These are phyloP conservation scores for Trichoderma semiorbis DNA, from an alignment of 2,329 filamentous ascomycete species.

Conservation along the genomic window DNA sequence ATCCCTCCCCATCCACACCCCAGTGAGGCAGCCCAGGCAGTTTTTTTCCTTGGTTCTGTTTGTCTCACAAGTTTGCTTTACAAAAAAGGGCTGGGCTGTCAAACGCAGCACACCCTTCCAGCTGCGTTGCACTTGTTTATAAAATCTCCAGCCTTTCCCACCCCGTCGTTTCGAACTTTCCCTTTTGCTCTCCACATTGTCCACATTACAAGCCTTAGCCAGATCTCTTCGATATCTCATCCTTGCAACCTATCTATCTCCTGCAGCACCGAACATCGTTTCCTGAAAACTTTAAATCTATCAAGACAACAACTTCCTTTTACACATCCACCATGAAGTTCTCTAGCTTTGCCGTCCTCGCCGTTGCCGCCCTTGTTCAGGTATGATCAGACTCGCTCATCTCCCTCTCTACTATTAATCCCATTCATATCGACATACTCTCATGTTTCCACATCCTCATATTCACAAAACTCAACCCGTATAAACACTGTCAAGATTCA, in stretches of 20 bases:
- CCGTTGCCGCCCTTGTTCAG: constrained; percentile 32
- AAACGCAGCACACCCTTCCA: not conserved
- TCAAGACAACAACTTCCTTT: not conserved
- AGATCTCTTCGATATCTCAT: not conserved
- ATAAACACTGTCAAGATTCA: not conserved
- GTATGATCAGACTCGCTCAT: constrained; percentile 22
- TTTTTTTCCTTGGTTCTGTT: not conserved
- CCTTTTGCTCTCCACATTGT: not conserved
- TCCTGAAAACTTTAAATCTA: not conserved
- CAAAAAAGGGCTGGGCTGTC: not conserved
- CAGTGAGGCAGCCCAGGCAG: not conserved
- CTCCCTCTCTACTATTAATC: not conserved
- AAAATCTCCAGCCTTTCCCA: not conserved
- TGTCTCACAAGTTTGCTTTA: not conserved
- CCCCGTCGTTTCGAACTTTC: not conserved
- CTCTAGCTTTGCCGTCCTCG: constrained; percentile 32
- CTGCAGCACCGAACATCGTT: not conserved
- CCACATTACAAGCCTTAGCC: not conserved
- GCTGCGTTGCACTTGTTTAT: not conserved
- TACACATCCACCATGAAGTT: constrained; percentile 35
- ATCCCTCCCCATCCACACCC: not conserved
- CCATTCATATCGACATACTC: not conserved
- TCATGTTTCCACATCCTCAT: not conserved
- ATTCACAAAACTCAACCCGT: not conserved
- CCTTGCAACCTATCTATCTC: not conserved